Base-by-base conservation (phyloP, 352 stramenopile genomes). In the Salisapilia sapeloensis region DNA sequence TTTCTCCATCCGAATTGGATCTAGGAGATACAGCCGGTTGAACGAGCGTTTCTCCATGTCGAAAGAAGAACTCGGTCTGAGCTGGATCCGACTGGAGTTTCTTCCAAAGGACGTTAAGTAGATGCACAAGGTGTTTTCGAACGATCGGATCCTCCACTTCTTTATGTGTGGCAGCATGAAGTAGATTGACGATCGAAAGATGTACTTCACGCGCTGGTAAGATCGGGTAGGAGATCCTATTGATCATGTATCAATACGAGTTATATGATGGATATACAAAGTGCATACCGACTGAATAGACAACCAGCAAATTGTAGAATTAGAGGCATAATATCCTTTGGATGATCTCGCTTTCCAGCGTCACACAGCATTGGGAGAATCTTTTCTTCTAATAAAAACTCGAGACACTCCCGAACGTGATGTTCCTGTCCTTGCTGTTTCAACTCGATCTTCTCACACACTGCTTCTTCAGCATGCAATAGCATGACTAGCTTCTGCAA, bases 31-130 rank as follows among this genome's bases (percentile, higher is more conserved):
- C 24, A 13, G 24, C 10, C 13, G 24, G 6, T 3, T 19, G 5
- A 6, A 36, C 59, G 49, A 24, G 64, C 26, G 52, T 35, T 33
- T 82, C 65, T 4, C 65, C 66, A 24, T 83, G 60, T 11, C 80
- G 43, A 30, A 91, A 87, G 42, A 91, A 91, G 40, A 91, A 84
- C 35, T 91, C 75, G 12, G 69, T 87, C 53, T 91, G 75, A 23
- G 87, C 72, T 3, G 71, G 75, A 28, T 91, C 70, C 23, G 58
- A 56, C 12, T 67, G 69, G 38, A 91, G 49, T 28, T 91, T 91
- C 44, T 86, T 84, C 75, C 75, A 91, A 9, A 91, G 33, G 6
- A 75, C 57, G 37, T 91, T 82, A 13, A 91, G 60, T 34, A 86
- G 42, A 18, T 43, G 79, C 44, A 91, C 66, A 16, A 91, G 53